Evolutionary conservation across 192 early-diverging fungal species (phyloP).

Genomic region (Linnemannia schmuckeri): DNA sequence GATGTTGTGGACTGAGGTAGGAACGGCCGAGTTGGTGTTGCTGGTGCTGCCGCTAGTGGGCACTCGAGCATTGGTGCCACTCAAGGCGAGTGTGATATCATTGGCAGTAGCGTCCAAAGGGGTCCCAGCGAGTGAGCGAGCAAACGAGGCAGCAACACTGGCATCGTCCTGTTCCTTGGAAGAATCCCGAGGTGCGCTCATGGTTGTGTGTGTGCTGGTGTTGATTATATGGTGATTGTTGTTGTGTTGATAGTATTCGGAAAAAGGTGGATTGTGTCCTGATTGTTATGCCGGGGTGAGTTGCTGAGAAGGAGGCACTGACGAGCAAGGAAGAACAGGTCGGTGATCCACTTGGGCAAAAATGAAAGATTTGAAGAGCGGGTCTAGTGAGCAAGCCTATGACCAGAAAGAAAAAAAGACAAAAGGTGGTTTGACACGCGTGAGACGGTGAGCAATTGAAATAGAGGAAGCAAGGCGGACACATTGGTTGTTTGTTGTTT

Average conservation of each 20-base stretch:
- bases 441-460: constrained; percentile 11
- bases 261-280: background rate
- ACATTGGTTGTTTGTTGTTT: background rate
- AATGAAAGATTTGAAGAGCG: constrained; percentile 1
- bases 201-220: constrained; percentile 15
- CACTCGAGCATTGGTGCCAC: background rate
- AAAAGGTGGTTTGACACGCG: constrained; percentile 1
- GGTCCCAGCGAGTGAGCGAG: constrained; percentile 46
- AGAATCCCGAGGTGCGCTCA: constrained; percentile 51
- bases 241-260: background rate
- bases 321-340: background rate
- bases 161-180: constrained; percentile 43
- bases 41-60: background rate
- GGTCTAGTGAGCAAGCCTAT: background rate
- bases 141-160: constrained; percentile 43
- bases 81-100: constrained; percentile 37
- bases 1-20: background rate
- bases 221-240: background rate
- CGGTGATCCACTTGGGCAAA: constrained; percentile 3
- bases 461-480: background rate
- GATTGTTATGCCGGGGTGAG: background rate
- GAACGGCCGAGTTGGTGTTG: background rate
- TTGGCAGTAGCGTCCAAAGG: constrained; percentile 31
- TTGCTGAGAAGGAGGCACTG: constrained; percentile 5
- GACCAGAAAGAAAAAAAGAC: background rate